Percentiles rank a stretch among this genome's conserved stretches.
phyloP scores from a whole-genome alignment of 805 yeast species.

The Millerozyma acaciae region DNA sequence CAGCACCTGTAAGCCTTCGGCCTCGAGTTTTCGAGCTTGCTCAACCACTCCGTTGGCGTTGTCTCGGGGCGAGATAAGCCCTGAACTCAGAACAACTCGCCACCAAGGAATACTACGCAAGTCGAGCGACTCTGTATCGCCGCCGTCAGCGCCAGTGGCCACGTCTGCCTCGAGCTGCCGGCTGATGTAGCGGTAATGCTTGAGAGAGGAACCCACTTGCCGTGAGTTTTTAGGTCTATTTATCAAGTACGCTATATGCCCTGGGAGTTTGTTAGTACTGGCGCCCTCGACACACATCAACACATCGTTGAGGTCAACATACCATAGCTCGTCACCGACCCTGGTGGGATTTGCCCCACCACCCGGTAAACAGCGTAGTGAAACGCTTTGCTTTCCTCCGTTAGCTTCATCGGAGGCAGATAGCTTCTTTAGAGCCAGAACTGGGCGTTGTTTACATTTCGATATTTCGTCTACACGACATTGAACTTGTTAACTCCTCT shows the following conservation, averaged over 20 bases:
- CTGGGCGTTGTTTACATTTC: too few relatives aligned
- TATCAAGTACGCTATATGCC: constrained; percentile 66
- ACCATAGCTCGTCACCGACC: constrained; percentile 68
- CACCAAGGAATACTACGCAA: constrained; percentile 66
- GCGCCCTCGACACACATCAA: neutral
- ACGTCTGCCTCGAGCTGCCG: constrained; percentile 20
- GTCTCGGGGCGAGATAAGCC: constrained; percentile 54
- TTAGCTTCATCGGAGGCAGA: constrained; percentile 20
- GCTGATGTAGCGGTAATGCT: constrained; percentile 32
- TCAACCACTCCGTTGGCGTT: constrained; percentile 35
- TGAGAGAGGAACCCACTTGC: constrained; percentile 70
- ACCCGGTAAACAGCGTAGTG: constrained; percentile 57
- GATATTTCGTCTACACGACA: too few relatives aligned
- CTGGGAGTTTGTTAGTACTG: constrained; percentile 13
- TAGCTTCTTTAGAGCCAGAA: too few relatives aligned
- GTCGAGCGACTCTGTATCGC: constrained; percentile 4
- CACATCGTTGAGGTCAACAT: constrained; percentile 10
- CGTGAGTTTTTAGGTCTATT: constrained; percentile 64
- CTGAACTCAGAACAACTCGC: constrained; percentile 66
- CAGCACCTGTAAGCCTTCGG: constrained; percentile 46
- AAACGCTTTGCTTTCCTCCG: constrained; percentile 52
- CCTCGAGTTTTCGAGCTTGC: constrained; percentile 44
- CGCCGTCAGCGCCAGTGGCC: constrained; percentile 10
- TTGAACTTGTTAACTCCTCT: constrained; percentile 1
- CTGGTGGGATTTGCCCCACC: constrained; percentile 54